A percentile compares a stretch with the other conserved stretches of the same genome.
Evolutionary conservation across 306 rosid species (phyloP).

Genomic region (Glycyrrhiza uralensis): DNA sequence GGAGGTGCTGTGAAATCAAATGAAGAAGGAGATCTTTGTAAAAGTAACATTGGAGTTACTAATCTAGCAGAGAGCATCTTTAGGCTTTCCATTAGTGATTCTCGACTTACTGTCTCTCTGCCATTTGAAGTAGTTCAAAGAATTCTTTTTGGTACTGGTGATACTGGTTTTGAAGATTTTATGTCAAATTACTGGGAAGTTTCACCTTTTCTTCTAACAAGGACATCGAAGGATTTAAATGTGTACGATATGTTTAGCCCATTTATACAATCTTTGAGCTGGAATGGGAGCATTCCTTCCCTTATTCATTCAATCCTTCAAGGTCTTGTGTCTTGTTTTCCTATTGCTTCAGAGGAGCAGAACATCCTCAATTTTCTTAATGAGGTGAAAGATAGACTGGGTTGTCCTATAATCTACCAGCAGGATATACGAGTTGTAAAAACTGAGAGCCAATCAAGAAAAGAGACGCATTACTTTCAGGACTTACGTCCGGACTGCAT

Average conservation of each 20-base stretch:
- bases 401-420: constrained; percentile 67
- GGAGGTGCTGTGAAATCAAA: constrained; percentile 19
- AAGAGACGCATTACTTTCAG: constrained; percentile 66
- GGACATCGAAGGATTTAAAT: constrained; percentile 22
- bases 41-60: constrained; percentile 46
- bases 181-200: constrained; percentile 62
- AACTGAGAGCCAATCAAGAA: constrained; percentile 46
- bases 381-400: constrained; percentile 58
- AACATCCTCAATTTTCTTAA: constrained; percentile 56
- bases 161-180: constrained; percentile 55
- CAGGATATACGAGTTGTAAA: constrained; percentile 77
- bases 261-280: constrained; percentile 38
- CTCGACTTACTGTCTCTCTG: constrained; percentile 26
- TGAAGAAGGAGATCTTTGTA: constrained; percentile 30
- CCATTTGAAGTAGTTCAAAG: constrained; percentile 45
- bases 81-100: constrained; percentile 54
- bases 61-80: constrained; percentile 66
- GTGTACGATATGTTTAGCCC: constrained; percentile 42
- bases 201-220: constrained; percentile 47
- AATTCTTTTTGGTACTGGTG: constrained; percentile 50
- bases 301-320: constrained; percentile 54
- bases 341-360: constrained; percentile 75
- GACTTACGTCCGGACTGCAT: constrained; percentile 31
- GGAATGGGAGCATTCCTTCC: constrained; percentile 42
- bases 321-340: constrained; percentile 65